Base-by-base conservation (phyloP, 208 protist genomes). In the Leishmania turanica region DNA sequence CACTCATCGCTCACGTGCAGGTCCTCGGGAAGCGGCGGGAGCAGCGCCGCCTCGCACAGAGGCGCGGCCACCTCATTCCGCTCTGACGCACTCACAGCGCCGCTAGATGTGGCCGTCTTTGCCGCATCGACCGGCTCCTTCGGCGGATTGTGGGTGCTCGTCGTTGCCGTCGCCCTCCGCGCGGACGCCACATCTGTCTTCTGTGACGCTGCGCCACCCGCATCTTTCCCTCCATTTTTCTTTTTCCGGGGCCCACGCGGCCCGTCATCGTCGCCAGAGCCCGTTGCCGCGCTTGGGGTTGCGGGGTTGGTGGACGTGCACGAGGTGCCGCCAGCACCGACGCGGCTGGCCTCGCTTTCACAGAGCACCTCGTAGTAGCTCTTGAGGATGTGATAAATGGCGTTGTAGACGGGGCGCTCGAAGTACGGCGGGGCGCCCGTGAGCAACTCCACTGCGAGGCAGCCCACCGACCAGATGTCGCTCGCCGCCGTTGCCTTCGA, bases 381-480 rank as follows among this genome's bases (percentile, higher is more conserved):
- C 70, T 81, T 70, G 42, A 85, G 56, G 65, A 97, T 89, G 80
- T 90, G 82, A 78, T 95, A 92, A 1, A 96, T 86, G 2, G 92
- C 92, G 77, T 92, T 93, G 24, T 84, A 86, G 6, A 92, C 82
- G 13, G 84, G 66, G 31, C 90, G 88, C 77, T 96, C 87, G 66
- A 89, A 93, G 83, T 95, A 95, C 19, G 94, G 94, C 54, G 94
- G 94, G 45, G 74, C 53, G 0, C 94, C 94, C 2, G 90, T 94
- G 77, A 96, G 84, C 71, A 96, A 75, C 87, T 97, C 94, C 56
- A 96, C 72, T 47, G 84, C 88, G 34, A 94, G 84, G 76, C 92
- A 97, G 19, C 92, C 94, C 70, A 97, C 88, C 1, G 93, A 87
- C 94, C 94, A 97, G 40, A 97, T 81, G 75, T 97, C 94, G 62